Evolutionary conservation across 2,329 filamentous ascomycete genomes (phyloP).

Genomic region (Paecilomyces dactylethromorphus): DNA sequence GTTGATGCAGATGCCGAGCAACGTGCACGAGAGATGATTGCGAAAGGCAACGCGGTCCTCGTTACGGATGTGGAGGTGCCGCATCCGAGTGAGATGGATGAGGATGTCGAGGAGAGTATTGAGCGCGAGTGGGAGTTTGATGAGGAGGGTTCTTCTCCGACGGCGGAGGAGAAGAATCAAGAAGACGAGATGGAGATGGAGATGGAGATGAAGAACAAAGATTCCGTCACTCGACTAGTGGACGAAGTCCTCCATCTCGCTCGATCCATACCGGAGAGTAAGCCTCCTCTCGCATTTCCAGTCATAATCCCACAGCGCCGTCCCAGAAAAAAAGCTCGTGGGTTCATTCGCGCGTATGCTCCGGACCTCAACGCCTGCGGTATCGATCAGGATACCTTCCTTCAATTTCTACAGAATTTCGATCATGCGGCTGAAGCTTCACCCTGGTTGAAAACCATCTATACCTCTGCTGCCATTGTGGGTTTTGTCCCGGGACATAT

Average conservation of each 20-base stretch:
- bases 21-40: neutral
- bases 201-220: neutral
- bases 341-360: conserved; percentile 48
- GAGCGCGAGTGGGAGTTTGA: neutral
- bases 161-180: neutral
- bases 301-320: conserved; percentile 49
- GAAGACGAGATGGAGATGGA: neutral
- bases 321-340: conserved; percentile 41
- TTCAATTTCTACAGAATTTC: conserved; percentile 44
- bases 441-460: neutral
- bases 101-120: neutral
- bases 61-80: neutral
- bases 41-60: neutral
- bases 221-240: neutral
- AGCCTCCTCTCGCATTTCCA: conserved; percentile 17
- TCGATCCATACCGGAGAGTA: neutral
- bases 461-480: neutral
- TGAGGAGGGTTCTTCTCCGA: neutral
- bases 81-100: neutral
- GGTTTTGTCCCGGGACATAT: neutral
- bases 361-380: conserved; percentile 40
- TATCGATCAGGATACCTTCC: conserved; percentile 44
- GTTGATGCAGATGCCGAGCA: neutral
- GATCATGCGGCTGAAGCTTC: conserved; percentile 16
- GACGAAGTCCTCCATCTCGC: neutral